phyloP scores from a whole-genome alignment of 139 green algal genomes.

The Dunaliella primolecta region DNA sequence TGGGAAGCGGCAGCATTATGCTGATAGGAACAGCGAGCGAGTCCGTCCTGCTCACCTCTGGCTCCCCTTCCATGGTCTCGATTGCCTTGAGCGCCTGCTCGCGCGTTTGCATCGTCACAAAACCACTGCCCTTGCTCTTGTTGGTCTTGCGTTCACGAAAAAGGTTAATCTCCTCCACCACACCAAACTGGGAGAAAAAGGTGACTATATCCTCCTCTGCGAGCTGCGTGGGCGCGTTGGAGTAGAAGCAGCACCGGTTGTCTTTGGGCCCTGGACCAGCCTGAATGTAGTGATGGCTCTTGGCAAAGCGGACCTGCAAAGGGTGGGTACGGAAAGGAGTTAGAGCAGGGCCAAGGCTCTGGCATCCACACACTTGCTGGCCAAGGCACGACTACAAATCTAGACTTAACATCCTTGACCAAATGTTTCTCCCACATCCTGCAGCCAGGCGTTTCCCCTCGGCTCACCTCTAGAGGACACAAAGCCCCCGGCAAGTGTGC shows the following conservation, averaged over 20 bases:
- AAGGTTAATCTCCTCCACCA: constrained; percentile 34
- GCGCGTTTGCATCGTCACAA: constrained; percentile 38
- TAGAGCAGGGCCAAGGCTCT: too few relatives aligned
- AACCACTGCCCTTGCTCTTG: constrained; percentile 49
- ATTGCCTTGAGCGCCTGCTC: constrained; percentile 38
- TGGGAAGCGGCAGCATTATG: too few relatives aligned
- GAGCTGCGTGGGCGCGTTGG: constrained; percentile 3
- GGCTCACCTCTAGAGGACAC: constrained; percentile 35
- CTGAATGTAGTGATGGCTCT: constrained; percentile 49
- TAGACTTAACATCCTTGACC: too few relatives aligned
- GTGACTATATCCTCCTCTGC: constrained; percentile 34
- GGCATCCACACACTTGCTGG: too few relatives aligned
- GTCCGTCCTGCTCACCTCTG: too few relatives aligned
- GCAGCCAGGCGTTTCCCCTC: too few relatives aligned
- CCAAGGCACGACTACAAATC: too few relatives aligned
- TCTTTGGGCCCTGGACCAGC: constrained; percentile 28
- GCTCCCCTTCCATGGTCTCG: constrained; percentile 26
- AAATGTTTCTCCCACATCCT: too few relatives aligned
- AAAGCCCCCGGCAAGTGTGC: constrained; percentile 39
- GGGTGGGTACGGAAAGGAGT: neutral
- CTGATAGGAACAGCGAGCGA: too few relatives aligned
- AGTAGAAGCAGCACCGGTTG: constrained; percentile 54
- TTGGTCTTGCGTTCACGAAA: constrained; percentile 38
- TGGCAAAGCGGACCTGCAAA: constrained; percentile 46
- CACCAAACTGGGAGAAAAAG: constrained; percentile 36